Base-by-base conservation (phyloP, 257 asterid genomes). In the Rubia yunnanensis region DNA sequence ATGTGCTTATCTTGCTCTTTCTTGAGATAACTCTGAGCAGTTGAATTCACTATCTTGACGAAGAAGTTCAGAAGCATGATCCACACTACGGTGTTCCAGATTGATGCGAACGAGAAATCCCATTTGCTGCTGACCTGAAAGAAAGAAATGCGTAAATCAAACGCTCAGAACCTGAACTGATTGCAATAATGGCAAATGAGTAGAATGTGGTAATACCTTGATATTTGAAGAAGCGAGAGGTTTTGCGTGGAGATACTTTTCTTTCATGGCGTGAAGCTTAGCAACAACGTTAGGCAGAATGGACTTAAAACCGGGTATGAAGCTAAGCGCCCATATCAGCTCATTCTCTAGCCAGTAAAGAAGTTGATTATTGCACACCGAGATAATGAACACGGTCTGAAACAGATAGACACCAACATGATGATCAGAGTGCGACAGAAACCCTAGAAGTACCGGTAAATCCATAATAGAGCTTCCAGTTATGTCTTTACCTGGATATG, bases 331-430 rank as follows among this genome's bases (percentile, higher is more conserved):
- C 96, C 97, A 81, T 38, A 92, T 74, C 57, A 92, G 76, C 72
- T 92, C 95, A 34, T 84, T 92, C 78, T 92, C 99, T 14, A 92
- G 73, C 99, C 96, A 89, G 76, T 86, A 78, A 48, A 92, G 96
- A 49, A 92, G 99, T 76, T 92, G 99, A 62, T 92, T 92, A 72
- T 89, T 92, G 88, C 99, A 92, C 31, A 92, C 87, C 3, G 86
- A 79, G 66, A 92, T 89, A 69, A 92, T 84, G 55, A 92, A 92
- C 62, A 92, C 72, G 1, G 96, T 89, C 99, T 92, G 67, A 60
- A 72, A 72, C 49, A 65, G 67, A 35, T 0, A 60, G 7, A 32
- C n/a, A 64, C 30, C 63, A 64, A 61, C 52, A 26, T n/a, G 23
- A 15, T 28, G 1, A 50, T 73, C 60, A 77, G 78, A 64, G 63